Evolutionary conservation across 2,329 filamentous ascomycete species (phyloP), one percentile per base, ranked within the genome.

Genomic region (Alternaria viburni): DNA sequence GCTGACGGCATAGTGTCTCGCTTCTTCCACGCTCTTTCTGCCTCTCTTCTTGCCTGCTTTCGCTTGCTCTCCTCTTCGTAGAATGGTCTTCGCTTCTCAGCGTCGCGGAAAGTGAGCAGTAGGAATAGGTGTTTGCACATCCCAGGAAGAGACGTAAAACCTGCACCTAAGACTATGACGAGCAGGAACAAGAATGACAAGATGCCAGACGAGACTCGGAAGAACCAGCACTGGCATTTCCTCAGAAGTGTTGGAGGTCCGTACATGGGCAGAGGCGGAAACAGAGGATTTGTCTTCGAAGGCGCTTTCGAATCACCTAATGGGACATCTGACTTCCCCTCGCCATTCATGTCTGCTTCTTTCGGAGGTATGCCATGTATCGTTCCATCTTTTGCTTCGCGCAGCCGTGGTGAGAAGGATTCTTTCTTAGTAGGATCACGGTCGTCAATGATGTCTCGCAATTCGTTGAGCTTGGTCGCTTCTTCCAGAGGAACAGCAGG

Each of bases 181-280:
- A 87, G 83, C 1, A 97, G 85, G 70, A 97, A 97, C 1, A 86
- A 85, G 1, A 96, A 83, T 43, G 93, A 96, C 1, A 97, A 83
- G 41, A 93, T 86, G 62, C 92, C 91, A 0, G 93, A 93, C 0
- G 89, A 86, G 2, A 87, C 68, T 10, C 90, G 86, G 64, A 96
- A 91, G 15, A 85, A 81, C 28, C 85, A 78, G 74, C 88, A 92
- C 68, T 94, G 90, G 1, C 93, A 30, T 30, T 88, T 84, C 51
- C 89, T 86, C n/a, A 90, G 61, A 0, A 87, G 55, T 1, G 91
- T 90, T 0, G 93, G 89, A 0, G 93, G 90, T 0, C 92, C 92
- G 71, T 97, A 97, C 1, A 93, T 83, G 0, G 93, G 93, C 9
- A 97, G 80, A 2, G 93, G 92, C 6, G 93, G 93, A 69, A 97